Percentiles rank a stretch among this genome's conserved stretches.
Evolutionary conservation across 73 alveolate species (phyloP).

Genomic region (Paramecium primaurelia): DNA sequence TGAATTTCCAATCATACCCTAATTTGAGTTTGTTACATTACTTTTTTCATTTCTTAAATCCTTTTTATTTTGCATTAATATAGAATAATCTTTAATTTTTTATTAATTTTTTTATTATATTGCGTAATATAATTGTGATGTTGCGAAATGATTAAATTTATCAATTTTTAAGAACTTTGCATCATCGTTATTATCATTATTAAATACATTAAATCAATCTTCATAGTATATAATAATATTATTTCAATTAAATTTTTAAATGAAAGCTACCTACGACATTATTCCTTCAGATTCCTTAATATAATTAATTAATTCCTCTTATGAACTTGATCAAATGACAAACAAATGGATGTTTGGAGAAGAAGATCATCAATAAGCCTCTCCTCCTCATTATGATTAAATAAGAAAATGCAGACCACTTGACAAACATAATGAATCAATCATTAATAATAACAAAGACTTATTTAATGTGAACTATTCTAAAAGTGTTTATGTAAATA

Average conservation of each 20-base stretch:
- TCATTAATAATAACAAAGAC: neutral
- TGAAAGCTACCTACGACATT: neutral
- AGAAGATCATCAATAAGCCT: neutral
- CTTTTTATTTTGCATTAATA: neutral
- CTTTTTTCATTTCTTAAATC: neutral
- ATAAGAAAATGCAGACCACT: neutral
- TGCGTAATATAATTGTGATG: neutral
- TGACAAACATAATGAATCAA: neutral
- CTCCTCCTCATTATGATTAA: neutral
- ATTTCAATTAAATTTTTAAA: neutral
- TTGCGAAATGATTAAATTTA: neutral
- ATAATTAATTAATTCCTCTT: neutral
- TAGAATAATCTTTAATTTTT: neutral
- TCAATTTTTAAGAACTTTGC: neutral
- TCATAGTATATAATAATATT: neutral
- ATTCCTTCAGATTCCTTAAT: neutral
- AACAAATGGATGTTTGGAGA: slow-evolving; percentile 13
- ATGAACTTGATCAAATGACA: slow-evolving; percentile 10
- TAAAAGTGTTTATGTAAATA: neutral
- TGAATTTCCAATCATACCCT: neutral
- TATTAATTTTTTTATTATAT: neutral
- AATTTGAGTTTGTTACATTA: neutral
- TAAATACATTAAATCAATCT: neutral
- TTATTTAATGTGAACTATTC: slow-evolving; percentile 29
- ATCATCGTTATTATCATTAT: neutral